Conservation (phyloP, 768 basidiomycete genomes). For the Macrolepiota albuminosa region DNA sequence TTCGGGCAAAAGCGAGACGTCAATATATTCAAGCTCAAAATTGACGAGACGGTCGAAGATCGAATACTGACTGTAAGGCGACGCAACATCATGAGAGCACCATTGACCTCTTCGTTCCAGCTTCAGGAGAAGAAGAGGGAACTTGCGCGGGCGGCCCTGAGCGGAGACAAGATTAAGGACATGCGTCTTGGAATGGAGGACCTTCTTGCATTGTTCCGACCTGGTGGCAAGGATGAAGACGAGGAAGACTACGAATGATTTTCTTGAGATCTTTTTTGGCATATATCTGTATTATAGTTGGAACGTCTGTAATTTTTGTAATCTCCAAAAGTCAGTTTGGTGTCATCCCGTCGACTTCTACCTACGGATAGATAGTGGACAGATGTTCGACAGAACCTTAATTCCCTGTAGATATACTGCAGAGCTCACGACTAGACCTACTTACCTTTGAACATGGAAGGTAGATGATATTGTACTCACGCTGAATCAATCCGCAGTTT, state of each 20-base stretch:
- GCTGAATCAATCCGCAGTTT: too few relatives aligned
- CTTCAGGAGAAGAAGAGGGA: constrained; percentile 92
- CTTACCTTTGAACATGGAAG: too few relatives aligned
- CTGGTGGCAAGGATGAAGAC: constrained; percentile 46
- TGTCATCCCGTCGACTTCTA: too few relatives aligned
- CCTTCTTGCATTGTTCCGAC: constrained; percentile 73
- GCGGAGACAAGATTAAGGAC: constrained; percentile 85
- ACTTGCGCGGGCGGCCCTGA: constrained; percentile 77
- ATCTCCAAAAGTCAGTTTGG: neutral
- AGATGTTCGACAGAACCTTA: too few relatives aligned
- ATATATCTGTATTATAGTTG: neutral
- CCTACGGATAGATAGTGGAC: too few relatives aligned
- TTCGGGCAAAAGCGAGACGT: constrained; percentile 86
- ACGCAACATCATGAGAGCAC: neutral
- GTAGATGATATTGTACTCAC: too few relatives aligned
- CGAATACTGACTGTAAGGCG: constrained; percentile 65
- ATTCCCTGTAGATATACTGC: too few relatives aligned
- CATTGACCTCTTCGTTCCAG: constrained; percentile 25
- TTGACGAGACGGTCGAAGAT: constrained; percentile 83
- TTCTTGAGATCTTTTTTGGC: neutral
- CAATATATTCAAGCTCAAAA: constrained; percentile 85
- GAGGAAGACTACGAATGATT: constrained; percentile 32
- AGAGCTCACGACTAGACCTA: too few relatives aligned
- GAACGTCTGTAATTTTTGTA: neutral
- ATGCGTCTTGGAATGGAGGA: constrained; percentile 83